Evolutionary conservation across 106 monocot species (phyloP).

Genomic region (Ottelia alismoides): DNA sequence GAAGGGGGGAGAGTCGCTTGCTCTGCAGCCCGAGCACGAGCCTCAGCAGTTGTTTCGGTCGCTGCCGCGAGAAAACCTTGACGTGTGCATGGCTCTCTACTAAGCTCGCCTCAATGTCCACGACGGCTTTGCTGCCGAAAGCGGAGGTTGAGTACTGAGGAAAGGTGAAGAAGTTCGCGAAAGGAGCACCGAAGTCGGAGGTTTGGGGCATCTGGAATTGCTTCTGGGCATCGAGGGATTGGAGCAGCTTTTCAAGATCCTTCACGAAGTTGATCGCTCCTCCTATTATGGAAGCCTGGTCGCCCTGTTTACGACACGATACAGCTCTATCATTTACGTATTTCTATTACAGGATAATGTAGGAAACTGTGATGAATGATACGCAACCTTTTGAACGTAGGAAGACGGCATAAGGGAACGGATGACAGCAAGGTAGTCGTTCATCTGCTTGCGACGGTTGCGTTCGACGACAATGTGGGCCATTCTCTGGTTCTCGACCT

Average conservation of each 20-base stretch:
- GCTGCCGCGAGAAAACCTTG: slow-evolving; percentile 30
- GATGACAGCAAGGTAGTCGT: slow-evolving; percentile 27
- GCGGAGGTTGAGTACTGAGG: slow-evolving; percentile 28
- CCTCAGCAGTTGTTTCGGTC: slow-evolving; percentile 52
- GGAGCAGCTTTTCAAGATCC: slow-evolving; percentile 46
- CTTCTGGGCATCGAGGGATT: slow-evolving; percentile 41
- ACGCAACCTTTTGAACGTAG: slow-evolving; percentile 29
- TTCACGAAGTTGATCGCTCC: too few species aligned
- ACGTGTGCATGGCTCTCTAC: slow-evolving; percentile 68
- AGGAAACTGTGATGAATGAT: neutral
- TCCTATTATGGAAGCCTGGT: too few species aligned
- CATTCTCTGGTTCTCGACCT: slow-evolving; percentile 43
- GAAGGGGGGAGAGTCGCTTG: slow-evolving; percentile 39
- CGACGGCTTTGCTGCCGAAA: slow-evolving; percentile 2
- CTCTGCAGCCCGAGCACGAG: slow-evolving; percentile 39
- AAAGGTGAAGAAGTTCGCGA: slow-evolving; percentile 34
- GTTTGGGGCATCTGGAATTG: neutral
- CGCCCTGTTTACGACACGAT: slow-evolving; percentile 55
- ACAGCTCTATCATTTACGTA: slow-evolving; percentile 47
- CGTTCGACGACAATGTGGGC: slow-evolving; percentile 47
- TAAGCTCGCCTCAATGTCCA: slow-evolving; percentile 64
- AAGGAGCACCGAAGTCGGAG: slow-evolving; percentile 4
- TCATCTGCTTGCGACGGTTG: slow-evolving; percentile 41
- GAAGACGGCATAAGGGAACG: slow-evolving; percentile 37
- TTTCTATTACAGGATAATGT: slow-evolving; percentile 22